These are phyloP conservation scores for Cryptosporidium felis DNA, from an alignment of 169 alveolate genomes.

Conservation along the genomic window DNA sequence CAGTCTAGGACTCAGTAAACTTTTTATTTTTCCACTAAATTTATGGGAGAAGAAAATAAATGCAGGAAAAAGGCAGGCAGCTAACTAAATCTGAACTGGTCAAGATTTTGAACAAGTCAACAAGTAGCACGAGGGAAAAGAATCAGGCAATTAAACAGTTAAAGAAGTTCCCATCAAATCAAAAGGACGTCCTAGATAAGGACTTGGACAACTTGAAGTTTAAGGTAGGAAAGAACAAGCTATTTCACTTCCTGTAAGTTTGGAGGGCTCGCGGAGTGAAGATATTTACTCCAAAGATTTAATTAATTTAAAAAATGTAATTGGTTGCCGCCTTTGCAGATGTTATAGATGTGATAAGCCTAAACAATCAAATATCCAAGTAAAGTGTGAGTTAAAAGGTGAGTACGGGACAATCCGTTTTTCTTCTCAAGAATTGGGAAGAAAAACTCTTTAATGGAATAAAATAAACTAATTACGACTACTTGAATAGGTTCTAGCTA, in stretches of 20 bases:
- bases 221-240: background rate
- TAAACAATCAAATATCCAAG: constrained; percentile 57
- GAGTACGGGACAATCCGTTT: too few species aligned
- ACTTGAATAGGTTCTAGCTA: constrained; percentile 1
- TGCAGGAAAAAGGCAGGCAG: constrained; percentile 5
- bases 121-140: constrained; percentile 58
- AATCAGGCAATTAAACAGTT: constrained; percentile 58
- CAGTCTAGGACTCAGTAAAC: too few species aligned
- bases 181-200: constrained; percentile 26
- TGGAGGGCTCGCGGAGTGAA: background rate
- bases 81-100: constrained; percentile 23
- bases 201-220: constrained; percentile 28
- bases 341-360: constrained; percentile 70
- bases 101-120: constrained; percentile 36
- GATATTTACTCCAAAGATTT: background rate
- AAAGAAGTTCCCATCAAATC: constrained; percentile 53
- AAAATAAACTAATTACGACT: background rate
- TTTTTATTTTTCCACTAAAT: background rate
- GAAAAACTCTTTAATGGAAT: background rate
- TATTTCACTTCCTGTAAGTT: constrained; percentile 65
- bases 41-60: background rate
- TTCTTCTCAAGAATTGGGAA: background rate
- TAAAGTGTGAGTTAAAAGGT: constrained; percentile 51
- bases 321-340: too few species aligned
- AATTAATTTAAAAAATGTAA: background rate